Conservation (phyloP, 805 yeast genomes). For the Candida coleopterorum region DNA sequence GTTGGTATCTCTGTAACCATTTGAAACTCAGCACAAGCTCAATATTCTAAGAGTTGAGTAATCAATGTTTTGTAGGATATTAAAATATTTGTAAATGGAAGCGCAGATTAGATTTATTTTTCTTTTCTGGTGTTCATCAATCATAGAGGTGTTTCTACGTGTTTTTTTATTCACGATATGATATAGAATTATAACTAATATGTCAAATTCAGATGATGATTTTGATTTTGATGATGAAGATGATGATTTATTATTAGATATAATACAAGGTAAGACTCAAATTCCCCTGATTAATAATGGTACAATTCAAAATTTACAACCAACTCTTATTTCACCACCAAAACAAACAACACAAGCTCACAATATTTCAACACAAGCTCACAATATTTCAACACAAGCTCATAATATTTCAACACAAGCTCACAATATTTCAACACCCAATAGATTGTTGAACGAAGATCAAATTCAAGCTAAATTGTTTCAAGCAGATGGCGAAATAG, state of each 20-base stretch:
- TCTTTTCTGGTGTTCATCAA: too few species aligned
- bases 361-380: background rate
- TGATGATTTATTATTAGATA: conserved; percentile 44
- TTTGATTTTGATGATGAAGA: conserved; percentile 30
- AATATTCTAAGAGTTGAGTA: too few species aligned
- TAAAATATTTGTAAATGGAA: background rate
- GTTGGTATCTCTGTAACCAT: too few species aligned
- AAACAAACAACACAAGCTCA: conserved; percentile 5
- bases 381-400: background rate
- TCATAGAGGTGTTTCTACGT: too few species aligned
- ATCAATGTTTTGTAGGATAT: too few species aligned
- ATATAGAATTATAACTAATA: conserved; percentile 1
- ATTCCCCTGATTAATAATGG: conserved; percentile 4
- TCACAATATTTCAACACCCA: background rate
- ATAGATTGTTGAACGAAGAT: background rate
- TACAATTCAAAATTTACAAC: background rate
- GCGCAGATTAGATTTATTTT: too few species aligned
- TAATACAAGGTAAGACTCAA: conserved; percentile 29
- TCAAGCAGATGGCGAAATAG: conserved; percentile 73
- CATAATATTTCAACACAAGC: background rate
- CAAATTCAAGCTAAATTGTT: conserved; percentile 29
- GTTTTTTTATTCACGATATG: background rate
- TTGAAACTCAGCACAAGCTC: too few species aligned
- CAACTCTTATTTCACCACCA: conserved; percentile 8
- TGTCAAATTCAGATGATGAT: conserved; percentile 9